Base-by-base conservation (phyloP, 2,329 filamentous ascomycete species). In the Alternaria consortialis region DNA sequence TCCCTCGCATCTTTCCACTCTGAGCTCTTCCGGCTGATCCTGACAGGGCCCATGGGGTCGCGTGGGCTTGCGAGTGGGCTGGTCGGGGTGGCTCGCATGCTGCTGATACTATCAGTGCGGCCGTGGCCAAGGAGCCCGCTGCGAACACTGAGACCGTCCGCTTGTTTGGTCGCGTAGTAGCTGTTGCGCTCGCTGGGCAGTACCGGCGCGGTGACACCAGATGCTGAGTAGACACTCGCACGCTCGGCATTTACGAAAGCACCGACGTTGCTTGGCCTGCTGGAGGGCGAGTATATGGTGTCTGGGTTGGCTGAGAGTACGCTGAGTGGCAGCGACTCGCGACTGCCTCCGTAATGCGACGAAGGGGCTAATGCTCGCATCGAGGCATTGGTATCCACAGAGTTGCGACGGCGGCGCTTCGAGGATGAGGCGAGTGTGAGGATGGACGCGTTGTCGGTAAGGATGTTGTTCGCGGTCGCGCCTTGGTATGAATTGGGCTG, bases 361-460 rank as follows among this genome's bases (percentile, higher is more conserved):
- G 90, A 92, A 0, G 92, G 92, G 1, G 92, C 91, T n/a, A 96
- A 82, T 2, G 92, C 92, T 43, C 92, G 90, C 39, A 95, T 91
- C 0, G 91, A 94, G 5, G 92, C 92, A 75, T 95, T 91, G 0
- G 92, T 95, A 77, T 95, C 92, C 79, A 94, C 88, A 31, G 91
- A 94, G 62, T 91, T 87, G 50, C 92, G 87, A 36, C 92, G 88
- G 29, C 89, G 86, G 37, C 90, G 87, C 80, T 94, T 93, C 66
- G 90, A 92, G 0, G 91, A 94, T 4, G 91, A 94, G 2, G 92
- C 92, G 13, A 96, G 84, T 0, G 92, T 96, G 62, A 96, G 81
- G 68, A 96, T 94, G 27, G 91, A 94, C 23, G 92, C 92, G 74
- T 96, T 92, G 77, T 96, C 92, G 1, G 91, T 93, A 34, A 94